These are phyloP conservation scores for Suillus weaverae DNA, from an alignment of 768 basidiomycete genomes.

Conservation along the genomic window DNA sequence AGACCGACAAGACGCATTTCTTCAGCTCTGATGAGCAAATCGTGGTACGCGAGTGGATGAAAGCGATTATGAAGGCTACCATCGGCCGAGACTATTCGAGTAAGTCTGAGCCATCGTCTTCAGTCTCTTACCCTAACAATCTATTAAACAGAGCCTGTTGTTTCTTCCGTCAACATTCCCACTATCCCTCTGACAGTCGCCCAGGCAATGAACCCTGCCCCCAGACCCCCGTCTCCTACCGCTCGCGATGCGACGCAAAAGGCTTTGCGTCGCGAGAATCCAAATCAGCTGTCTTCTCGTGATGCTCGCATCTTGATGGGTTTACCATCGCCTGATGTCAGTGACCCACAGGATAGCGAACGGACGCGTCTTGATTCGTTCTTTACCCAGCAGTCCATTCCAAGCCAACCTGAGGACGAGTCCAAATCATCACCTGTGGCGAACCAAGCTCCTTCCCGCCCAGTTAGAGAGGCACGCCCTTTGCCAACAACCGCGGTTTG, in stretches of 20 bases:
- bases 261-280: conserved; percentile 82
- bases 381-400: conserved; percentile 45
- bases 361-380: conserved; percentile 55
- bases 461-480: conserved; percentile 60
- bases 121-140: background rate
- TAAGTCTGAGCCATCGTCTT: conserved; percentile 38
- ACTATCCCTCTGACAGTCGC: conserved; percentile 95
- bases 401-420: conserved; percentile 19
- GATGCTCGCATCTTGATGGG: conserved; percentile 80
- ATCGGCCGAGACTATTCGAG: conserved; percentile 92
- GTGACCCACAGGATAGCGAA: conserved; percentile 38
- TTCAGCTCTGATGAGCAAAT: conserved; percentile 91
- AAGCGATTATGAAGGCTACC: conserved; percentile 98
- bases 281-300: conserved; percentile 75
- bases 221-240: conserved; percentile 89
- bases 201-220: conserved; percentile 94
- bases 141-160: conserved; percentile 69
- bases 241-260: conserved; percentile 87
- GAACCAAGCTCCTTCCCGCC: conserved; percentile 56
- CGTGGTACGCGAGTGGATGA: conserved; percentile 97
- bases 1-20: conserved; percentile 80
- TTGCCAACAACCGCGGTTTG: conserved; percentile 26
- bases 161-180: conserved; percentile 95
- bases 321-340: conserved; percentile 36
- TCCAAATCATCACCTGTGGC: conserved; percentile 17